Conservation (phyloP, 148 eudicot genomes). For the Salicornia ramosissima region DNA sequence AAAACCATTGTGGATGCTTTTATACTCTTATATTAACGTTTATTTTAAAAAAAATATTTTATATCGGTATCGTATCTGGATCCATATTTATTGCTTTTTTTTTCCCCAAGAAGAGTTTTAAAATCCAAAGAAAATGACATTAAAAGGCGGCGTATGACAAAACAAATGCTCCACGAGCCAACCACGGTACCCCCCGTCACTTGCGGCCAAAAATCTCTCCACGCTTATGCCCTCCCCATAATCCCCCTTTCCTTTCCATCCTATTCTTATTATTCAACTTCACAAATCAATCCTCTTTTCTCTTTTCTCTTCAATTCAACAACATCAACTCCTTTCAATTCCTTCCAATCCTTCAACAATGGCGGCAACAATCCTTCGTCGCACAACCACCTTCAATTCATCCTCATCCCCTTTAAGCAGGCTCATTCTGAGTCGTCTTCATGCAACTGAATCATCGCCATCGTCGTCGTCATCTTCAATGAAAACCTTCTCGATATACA, state of each 20-base stretch:
- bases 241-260: neutral
- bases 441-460: constrained; percentile 36
- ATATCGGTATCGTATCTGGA: too few relatives aligned
- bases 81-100: too few relatives aligned
- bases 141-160: neutral
- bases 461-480: constrained; percentile 20
- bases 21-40: too few relatives aligned
- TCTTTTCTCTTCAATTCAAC: neutral
- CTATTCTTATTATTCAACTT: neutral
- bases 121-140: too few relatives aligned
- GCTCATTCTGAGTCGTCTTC: constrained; percentile 33
- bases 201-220: constrained; percentile 1
- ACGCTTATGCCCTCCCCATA: neutral
- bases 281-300: neutral
- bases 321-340: too few relatives aligned
- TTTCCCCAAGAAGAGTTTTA: too few relatives aligned
- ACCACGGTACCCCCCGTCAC: constrained; percentile 14
- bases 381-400: constrained; percentile 13
- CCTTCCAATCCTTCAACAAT: constrained; percentile 23
- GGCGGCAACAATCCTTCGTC: constrained; percentile 56
- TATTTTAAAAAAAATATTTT: too few relatives aligned
- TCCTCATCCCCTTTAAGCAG: constrained; percentile 23
- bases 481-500: constrained; percentile 85
- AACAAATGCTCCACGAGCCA: constrained; percentile 1
- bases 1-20: too few relatives aligned